A percentile compares a stretch with the other conserved stretches of the same genome.
Evolutionary conservation across 1,139 yeast species (phyloP).

Genomic region (Scheffersomyces illinoinensis): DNA sequence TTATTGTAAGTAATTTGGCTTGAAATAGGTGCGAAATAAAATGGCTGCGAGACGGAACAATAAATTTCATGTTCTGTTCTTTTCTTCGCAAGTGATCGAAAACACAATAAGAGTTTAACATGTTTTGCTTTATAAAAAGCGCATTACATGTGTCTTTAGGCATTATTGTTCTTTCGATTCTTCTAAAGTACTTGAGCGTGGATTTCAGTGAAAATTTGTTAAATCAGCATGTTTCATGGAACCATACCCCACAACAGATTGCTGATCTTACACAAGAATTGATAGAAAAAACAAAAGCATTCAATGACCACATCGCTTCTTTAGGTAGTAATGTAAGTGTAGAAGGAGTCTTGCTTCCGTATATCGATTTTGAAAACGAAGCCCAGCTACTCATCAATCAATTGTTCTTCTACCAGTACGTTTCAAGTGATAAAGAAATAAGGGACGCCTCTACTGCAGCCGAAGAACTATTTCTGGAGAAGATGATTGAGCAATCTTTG

Average conservation of each 20-base stretch:
- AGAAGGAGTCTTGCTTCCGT: constrained; percentile 55
- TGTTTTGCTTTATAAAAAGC: neutral
- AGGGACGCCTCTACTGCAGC: constrained; percentile 73
- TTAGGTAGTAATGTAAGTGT: constrained; percentile 48
- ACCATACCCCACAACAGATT: constrained; percentile 55
- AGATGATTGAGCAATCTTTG: constrained; percentile 60
- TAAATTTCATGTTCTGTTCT: neutral
- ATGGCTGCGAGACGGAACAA: neutral
- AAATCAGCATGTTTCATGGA: constrained; percentile 41
- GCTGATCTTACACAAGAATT: constrained; percentile 41
- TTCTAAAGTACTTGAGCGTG: neutral
- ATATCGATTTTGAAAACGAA: constrained; percentile 51
- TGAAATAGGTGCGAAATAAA: neutral
- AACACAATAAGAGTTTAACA: neutral
- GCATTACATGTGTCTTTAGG: neutral
- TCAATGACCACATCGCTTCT: constrained; percentile 58
- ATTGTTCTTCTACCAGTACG: constrained; percentile 67
- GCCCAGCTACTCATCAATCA: constrained; percentile 46
- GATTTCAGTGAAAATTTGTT: neutral
- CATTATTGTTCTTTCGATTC: neutral
- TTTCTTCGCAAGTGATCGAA: neutral
- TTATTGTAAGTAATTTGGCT: too few species aligned
- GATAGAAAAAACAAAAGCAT: constrained; percentile 41
- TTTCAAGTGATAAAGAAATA: constrained; percentile 58
- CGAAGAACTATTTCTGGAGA: constrained; percentile 55